Percentiles rank a stretch among this genome's conserved stretches.
Evolutionary conservation across 129 eudicot genomes (phyloP).

Genomic region (Centella asiatica): DNA sequence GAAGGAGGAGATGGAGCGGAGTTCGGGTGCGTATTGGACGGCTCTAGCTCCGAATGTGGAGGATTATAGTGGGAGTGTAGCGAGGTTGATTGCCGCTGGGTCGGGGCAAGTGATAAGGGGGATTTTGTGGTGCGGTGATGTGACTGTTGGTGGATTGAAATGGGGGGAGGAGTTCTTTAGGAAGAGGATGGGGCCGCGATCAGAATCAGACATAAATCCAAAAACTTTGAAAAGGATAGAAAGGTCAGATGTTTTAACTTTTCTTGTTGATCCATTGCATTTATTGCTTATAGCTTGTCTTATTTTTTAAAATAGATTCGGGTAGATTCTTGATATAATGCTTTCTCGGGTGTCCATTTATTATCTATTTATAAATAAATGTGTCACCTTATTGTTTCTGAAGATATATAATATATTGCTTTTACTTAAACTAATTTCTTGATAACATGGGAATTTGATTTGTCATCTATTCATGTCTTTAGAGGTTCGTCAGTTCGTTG

Average conservation of each 20-base stretch:
- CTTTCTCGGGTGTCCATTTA: too few relatives aligned
- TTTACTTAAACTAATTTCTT: too few relatives aligned
- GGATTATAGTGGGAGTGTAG: conserved; percentile 66
- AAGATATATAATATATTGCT: too few relatives aligned
- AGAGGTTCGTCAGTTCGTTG: too few relatives aligned
- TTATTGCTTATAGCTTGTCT: not conserved
- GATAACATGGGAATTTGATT: too few relatives aligned
- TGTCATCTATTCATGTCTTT: too few relatives aligned
- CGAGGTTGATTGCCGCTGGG: conserved; percentile 74
- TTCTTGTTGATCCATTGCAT: not conserved
- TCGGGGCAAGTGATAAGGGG: conserved; percentile 79
- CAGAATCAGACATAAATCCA: conserved; percentile 52
- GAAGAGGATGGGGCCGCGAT: conserved; percentile 36
- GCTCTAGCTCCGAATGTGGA: conserved; percentile 91
- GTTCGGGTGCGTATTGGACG: conserved; percentile 83
- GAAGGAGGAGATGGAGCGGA: conserved; percentile 47
- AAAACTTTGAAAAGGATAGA: conserved; percentile 48
- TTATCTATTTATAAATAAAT: too few relatives aligned
- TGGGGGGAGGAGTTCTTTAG: conserved; percentile 79
- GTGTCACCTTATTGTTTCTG: too few relatives aligned
- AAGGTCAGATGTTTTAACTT: conserved; percentile 41
- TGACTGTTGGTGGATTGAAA: conserved; percentile 70
- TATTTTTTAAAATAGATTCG: too few relatives aligned
- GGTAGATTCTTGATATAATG: too few relatives aligned
- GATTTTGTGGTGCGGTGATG: conserved; percentile 98